Conservation (phyloP, 495 filamentous ascomycete genomes). For the Hypoxylon subgilvum region DNA sequence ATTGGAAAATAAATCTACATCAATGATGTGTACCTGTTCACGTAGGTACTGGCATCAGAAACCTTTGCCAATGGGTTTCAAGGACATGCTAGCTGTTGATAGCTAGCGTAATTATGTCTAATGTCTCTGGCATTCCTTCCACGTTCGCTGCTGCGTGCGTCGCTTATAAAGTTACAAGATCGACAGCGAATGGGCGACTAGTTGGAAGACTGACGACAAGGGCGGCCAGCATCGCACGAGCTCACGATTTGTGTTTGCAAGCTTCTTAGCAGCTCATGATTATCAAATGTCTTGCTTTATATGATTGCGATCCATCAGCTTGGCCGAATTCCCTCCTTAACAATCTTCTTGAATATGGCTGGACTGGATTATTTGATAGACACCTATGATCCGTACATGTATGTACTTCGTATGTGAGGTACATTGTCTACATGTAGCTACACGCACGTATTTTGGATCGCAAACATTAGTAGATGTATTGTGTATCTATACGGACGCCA, state of each 20-base stretch:
- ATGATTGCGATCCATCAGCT: too few relatives aligned
- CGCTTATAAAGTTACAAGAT: conserved; percentile 36
- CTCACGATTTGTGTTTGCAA: conserved; percentile 5
- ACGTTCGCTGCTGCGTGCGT: conserved; percentile 25
- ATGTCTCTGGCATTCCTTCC: conserved; percentile 30
- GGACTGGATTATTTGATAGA: too few relatives aligned
- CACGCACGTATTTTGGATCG: conserved; percentile 14
- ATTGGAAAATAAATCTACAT: too few relatives aligned
- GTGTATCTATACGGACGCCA: conserved; percentile 1
- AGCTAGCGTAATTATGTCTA: not conserved
- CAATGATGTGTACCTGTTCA: too few relatives aligned
- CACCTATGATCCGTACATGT: too few relatives aligned
- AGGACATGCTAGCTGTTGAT: not conserved
- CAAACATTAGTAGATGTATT: conserved; percentile 15
- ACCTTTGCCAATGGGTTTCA: too few relatives aligned
- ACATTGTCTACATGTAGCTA: not conserved
- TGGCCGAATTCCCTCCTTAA: too few relatives aligned
- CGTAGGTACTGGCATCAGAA: too few relatives aligned
- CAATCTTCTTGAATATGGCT: too few relatives aligned
- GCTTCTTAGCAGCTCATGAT: not conserved
- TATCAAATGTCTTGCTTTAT: not conserved
- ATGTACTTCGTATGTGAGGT: too few relatives aligned
- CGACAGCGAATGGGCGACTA: conserved; percentile 35
- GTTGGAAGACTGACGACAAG: conserved; percentile 21
- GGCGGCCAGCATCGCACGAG: conserved; percentile 20